Evolutionary conservation across 176 grass and related monocot genomes (phyloP).

Genomic region (Echinochloa phyllopogon): DNA sequence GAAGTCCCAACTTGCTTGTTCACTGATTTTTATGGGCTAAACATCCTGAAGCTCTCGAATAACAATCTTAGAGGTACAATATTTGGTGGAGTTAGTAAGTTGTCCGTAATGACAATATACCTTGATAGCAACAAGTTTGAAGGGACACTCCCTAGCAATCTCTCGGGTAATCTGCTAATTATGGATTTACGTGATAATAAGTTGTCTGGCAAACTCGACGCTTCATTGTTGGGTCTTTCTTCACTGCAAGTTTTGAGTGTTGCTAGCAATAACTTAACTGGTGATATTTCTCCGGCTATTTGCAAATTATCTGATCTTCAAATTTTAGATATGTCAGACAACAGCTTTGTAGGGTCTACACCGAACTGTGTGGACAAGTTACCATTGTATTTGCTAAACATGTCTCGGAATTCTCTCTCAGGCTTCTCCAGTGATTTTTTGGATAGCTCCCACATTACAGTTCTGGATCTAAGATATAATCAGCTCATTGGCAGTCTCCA

Average conservation of each 20-base stretch:
- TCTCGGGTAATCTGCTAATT: background rate
- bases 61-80: slow-evolving; percentile 25
- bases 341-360: slow-evolving; percentile 3
- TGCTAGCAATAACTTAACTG: background rate
- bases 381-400: background rate
- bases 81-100: background rate
- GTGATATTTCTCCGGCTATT: background rate
- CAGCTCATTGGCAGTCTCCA: background rate
- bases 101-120: background rate
- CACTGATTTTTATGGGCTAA: background rate
- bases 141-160: background rate
- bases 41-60: slow-evolving; percentile 11
- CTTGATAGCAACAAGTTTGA: slow-evolving; percentile 19
- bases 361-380: background rate
- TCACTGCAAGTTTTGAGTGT: background rate
- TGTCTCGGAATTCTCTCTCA: slow-evolving; percentile 19
- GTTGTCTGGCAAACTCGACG: background rate
- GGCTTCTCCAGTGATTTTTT: slow-evolving; percentile 15
- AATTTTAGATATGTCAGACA: slow-evolving; percentile 30
- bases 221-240: background rate
- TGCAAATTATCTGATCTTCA: background rate
- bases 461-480: slow-evolving; percentile 30
- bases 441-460: background rate
- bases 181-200: slow-evolving; percentile 31
- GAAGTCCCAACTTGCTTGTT: slow-evolving; percentile 15